Percentiles rank a stretch among this genome's conserved stretches.
These are phyloP conservation scores for Dissoconium aciculare DNA, from an alignment of 2,329 filamentous ascomycete species.

Conservation along the genomic window DNA sequence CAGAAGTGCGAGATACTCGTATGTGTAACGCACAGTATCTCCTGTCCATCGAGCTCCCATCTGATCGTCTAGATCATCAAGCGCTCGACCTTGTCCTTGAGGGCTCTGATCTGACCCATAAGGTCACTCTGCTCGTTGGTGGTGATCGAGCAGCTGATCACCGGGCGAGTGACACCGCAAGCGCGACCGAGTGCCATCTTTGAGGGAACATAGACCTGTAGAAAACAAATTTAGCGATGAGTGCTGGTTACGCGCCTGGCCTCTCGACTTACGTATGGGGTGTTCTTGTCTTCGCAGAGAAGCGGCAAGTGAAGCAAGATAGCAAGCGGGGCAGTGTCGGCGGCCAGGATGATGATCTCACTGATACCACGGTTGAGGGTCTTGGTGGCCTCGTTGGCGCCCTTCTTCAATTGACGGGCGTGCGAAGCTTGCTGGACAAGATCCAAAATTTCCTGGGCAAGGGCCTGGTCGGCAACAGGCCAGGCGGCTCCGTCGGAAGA, in stretches of 20 bases:
- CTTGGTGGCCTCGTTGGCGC: constrained; percentile 68
- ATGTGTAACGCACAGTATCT: no score
- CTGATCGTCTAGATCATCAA: constrained; percentile 70
- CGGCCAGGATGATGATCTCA: constrained; percentile 78
- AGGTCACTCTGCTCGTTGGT: constrained; percentile 84
- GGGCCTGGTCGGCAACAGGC: constrained; percentile 34
- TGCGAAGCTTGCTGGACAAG: constrained; percentile 50
- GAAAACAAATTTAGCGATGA: background rate
- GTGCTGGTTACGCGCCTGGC: background rate
- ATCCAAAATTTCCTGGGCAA: constrained; percentile 34
- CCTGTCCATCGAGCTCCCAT: no score
- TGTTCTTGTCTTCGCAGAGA: constrained; percentile 64
- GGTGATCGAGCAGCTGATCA: constrained; percentile 79
- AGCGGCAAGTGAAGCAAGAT: constrained; percentile 83
- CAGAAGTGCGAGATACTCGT: no score
- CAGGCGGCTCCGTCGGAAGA: constrained; percentile 36
- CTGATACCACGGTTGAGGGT: constrained; percentile 79
- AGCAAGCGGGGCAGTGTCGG: constrained; percentile 72
- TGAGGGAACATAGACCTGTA: constrained; percentile 33
- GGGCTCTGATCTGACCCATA: constrained; percentile 67
- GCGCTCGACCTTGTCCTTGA: constrained; percentile 93
- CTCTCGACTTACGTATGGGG: constrained; percentile 35
- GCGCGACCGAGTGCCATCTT: constrained; percentile 80
- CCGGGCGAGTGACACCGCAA: constrained; percentile 73
- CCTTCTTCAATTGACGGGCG: constrained; percentile 63